Base-by-base conservation (phyloP, 2,329 filamentous ascomycete species). In the Ramichloridium luteum region DNA sequence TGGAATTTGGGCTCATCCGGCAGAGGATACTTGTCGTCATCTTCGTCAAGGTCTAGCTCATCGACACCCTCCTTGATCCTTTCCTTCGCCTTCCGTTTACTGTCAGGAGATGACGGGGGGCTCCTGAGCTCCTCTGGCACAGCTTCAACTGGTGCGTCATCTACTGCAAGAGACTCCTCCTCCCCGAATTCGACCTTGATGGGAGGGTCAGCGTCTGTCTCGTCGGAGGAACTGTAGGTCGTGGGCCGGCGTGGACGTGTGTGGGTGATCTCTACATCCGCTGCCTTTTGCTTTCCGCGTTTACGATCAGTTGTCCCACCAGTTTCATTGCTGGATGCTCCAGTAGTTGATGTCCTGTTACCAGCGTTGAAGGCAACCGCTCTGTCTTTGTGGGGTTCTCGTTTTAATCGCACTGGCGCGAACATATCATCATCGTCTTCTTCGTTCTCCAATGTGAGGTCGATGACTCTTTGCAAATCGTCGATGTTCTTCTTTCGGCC, bases 171-270 rank as follows among this genome's bases (percentile, higher is more conserved):
- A 3, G 56, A 56, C 29, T 66, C 61, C 4, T 65, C 63, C 27
- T 67, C 68, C n/a, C 46, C 51, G 6, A 65, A 65, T 43, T 76
- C 72, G 9, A 60, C 43, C 50, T 75, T 75, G 43, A 74, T 61
- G 9, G 48, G 52, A 9, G 59, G 50, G 8, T 54, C 47, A 17
- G 45, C 44, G 12, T 53, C 48, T 9, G 49, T 44, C 14, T 59
- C 51, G 27, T 59, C 58, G 4, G 54, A 50, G 12, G 46, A 50
- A 16, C 60, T 59, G 31, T 61, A 57, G 16, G 43, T 36, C 3
- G 40, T 43, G 4, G 43, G 43, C 22, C 58, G 12, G 58, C 63
- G 39, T 56, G 62, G 48, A 37, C 56, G 54, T 38, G 56, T 47
- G 34, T 56, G 51, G 16, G 57, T 58, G 30, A 62, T 52, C 37